Evolutionary conservation across 1,284 basidiomycete genomes (phyloP).

Genomic region (Mrakiaceae sp.): DNA sequence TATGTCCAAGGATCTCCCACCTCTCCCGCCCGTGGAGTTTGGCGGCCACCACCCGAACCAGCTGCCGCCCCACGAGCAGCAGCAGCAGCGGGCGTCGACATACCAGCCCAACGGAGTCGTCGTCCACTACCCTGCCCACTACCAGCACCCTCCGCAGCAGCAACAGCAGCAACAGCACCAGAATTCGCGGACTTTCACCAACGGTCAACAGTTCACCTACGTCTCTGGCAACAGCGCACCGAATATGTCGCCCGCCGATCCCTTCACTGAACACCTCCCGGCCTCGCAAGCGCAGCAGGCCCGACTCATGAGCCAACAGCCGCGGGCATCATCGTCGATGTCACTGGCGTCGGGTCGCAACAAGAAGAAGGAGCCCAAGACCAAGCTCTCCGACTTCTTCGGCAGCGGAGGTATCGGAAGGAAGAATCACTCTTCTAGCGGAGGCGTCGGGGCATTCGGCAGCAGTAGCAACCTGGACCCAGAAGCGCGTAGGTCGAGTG

Average conservation of each 20-base stretch:
- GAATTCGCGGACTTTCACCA: background rate
- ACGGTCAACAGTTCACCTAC: background rate
- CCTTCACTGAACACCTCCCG: background rate
- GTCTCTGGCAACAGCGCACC: too few species aligned
- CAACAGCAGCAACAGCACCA: background rate
- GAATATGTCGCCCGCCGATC: background rate
- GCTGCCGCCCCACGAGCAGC: background rate
- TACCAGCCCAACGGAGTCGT: background rate
- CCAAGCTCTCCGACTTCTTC: conserved; percentile 13
- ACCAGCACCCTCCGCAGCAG: background rate
- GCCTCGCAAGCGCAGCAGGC: background rate
- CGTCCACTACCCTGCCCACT: background rate
- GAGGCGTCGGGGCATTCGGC: background rate
- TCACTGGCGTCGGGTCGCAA: too few species aligned
- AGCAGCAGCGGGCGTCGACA: background rate
- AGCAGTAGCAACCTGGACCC: background rate
- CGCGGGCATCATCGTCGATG: too few species aligned
- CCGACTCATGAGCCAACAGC: background rate
- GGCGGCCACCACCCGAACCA: background rate
- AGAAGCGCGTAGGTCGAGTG: background rate
- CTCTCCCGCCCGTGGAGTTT: background rate
- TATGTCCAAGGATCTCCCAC: conserved; percentile 11
- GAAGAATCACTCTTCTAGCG: background rate
- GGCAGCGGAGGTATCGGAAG: conserved; percentile 2
- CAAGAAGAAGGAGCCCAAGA: conserved; percentile 13